phyloP scores from a whole-genome alignment of 768 basidiomycete species.

The Amanita rubescens region DNA sequence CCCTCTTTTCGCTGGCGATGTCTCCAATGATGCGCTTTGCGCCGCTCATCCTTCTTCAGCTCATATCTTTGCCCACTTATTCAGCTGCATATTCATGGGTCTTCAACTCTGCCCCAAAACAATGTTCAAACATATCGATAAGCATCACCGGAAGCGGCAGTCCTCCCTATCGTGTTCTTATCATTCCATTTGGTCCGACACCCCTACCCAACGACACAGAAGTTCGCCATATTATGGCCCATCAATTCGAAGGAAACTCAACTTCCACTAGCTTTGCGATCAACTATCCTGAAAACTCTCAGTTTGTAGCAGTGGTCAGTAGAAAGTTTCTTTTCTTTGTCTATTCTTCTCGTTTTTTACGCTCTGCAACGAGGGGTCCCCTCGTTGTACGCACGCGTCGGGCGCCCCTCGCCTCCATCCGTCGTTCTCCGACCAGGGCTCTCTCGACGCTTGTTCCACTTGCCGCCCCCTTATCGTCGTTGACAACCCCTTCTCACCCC shows the following conservation, averaged over 20 bases:
- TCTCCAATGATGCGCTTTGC: background rate
- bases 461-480: background rate
- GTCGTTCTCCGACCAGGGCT: background rate
- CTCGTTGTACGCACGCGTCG: background rate
- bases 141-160: conserved; percentile 49
- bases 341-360: background rate
- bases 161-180: conserved; percentile 61
- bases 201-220: conserved; percentile 58
- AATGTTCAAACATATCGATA: conserved; percentile 61
- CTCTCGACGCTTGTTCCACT: no score
- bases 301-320: conserved; percentile 71
- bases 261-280: conserved; percentile 46
- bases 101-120: conserved; percentile 42
- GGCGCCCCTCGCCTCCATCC: background rate
- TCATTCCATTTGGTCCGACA: conserved; percentile 60
- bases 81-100: conserved; percentile 38
- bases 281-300: conserved; percentile 57
- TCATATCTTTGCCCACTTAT: conserved; percentile 21
- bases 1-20: conserved; percentile 7
- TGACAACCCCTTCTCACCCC: background rate
- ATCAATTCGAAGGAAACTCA: conserved; percentile 38
- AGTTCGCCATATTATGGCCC: conserved; percentile 50
- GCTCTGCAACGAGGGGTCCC: no score
- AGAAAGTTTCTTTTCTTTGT: background rate
- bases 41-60: conserved; percentile 16